phyloP scores from a whole-genome alignment of 805 yeast species.

The Hanseniaspora hatyaiensis region DNA sequence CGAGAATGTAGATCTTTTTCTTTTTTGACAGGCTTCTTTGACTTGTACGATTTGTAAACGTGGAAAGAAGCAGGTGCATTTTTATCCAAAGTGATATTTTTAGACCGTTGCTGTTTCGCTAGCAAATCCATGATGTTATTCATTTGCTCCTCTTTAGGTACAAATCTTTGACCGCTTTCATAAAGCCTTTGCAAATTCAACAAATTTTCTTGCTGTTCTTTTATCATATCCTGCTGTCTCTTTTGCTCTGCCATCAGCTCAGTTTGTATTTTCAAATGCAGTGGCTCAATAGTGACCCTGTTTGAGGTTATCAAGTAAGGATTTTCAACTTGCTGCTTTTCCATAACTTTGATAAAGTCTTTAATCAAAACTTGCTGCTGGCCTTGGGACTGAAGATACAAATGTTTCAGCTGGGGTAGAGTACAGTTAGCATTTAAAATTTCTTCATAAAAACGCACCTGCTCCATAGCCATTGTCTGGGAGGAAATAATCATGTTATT shows the following conservation, averaged over 20 bases:
- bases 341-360: conserved; percentile 5
- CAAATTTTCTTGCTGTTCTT: conserved; percentile 12
- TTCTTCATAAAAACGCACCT: conserved; percentile 7
- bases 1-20: too few relatives aligned
- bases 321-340: conserved; percentile 3
- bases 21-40: background rate
- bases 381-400: conserved; percentile 1
- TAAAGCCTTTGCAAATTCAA: conserved; percentile 4
- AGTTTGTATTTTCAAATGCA: conserved; percentile 1
- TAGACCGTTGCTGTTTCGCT: conserved; percentile 1
- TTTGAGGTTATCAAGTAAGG: conserved; percentile 5
- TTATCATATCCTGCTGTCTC: conserved; percentile 14
- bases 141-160: background rate
- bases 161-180: conserved; percentile 6
- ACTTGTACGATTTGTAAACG: conserved; percentile 13
- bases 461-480: conserved; percentile 9
- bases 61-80: conserved; percentile 15
- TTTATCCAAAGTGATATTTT: conserved; percentile 12
- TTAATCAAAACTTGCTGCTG: conserved; percentile 10
- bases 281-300: conserved; percentile 1
- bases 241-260: conserved; percentile 5
- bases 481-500: conserved; percentile 10
- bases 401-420: conserved; percentile 4
- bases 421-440: conserved; percentile 8
- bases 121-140: conserved; percentile 4